These are phyloP conservation scores for Pythium aphanidermatum DNA, from an alignment of 352 stramenopile genomes.

Conservation along the genomic window DNA sequence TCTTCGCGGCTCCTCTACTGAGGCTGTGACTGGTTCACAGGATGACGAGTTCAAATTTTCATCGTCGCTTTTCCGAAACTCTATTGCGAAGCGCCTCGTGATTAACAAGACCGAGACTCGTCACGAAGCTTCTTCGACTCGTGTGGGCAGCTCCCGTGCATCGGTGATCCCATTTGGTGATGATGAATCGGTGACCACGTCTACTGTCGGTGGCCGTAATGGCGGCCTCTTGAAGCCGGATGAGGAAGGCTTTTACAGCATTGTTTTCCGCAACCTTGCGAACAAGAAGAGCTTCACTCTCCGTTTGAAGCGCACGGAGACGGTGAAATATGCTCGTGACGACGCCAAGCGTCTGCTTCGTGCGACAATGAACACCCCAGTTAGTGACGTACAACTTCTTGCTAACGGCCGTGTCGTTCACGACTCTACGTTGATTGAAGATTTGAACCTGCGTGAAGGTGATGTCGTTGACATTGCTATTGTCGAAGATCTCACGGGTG, in stretches of 20 bases:
- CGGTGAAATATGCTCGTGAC: conserved; percentile 44
- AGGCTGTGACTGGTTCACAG: conserved; percentile 2
- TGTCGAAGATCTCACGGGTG: conserved; percentile 33
- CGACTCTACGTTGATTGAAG: conserved; percentile 33
- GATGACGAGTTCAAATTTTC: conserved; percentile 28
- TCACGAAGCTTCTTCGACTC: conserved; percentile 1
- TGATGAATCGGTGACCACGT: conserved; percentile 22
- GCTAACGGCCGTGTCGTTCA: conserved; percentile 55
- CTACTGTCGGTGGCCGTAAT: not conserved
- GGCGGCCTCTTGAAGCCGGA: conserved; percentile 33
- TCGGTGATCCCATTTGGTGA: conserved; percentile 55
- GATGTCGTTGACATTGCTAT: conserved; percentile 65
- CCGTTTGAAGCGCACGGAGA: conserved; percentile 38
- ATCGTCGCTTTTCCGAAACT: conserved; percentile 26
- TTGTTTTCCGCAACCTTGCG: conserved; percentile 56
- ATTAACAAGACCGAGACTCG: conserved; percentile 18
- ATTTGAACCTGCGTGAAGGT: conserved; percentile 53
- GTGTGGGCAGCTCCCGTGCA: conserved; percentile 24
- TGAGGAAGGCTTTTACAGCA: conserved; percentile 46
- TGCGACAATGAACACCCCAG: conserved; percentile 31
- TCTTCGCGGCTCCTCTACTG: conserved; percentile 11
- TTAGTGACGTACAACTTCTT: conserved; percentile 57
- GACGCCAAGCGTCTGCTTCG: conserved; percentile 57
- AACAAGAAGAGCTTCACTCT: conserved; percentile 71
- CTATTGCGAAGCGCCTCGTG: conserved; percentile 17